phyloP scores from a whole-genome alignment of 768 basidiomycete genomes.

The Agrocybe chaxingu region DNA sequence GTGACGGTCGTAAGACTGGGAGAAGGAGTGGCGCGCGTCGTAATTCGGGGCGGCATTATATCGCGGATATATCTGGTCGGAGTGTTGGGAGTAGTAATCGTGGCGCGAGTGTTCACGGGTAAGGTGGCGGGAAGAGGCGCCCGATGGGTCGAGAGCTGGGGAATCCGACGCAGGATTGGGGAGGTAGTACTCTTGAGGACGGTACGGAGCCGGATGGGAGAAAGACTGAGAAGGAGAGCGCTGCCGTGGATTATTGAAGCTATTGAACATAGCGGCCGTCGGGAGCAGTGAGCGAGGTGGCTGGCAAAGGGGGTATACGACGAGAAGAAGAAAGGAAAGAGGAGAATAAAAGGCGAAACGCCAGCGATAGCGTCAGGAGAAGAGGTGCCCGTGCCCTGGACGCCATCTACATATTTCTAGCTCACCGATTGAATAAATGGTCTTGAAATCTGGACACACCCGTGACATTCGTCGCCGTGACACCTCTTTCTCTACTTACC shows the following conservation, averaged over 20 bases:
- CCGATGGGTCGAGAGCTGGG: neutral
- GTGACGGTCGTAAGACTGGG: neutral
- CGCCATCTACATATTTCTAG: too few relatives aligned
- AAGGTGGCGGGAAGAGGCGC: slow-evolving; percentile 2
- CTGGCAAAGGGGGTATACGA: neutral
- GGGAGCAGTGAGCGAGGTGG: neutral
- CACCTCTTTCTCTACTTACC: too few relatives aligned
- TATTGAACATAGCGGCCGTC: slow-evolving; percentile 1
- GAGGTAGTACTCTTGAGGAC: slow-evolving; percentile 9
- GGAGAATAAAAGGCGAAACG: neutral
- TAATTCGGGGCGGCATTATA: neutral
- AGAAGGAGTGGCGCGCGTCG: slow-evolving; percentile 2
- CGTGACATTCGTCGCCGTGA: too few relatives aligned
- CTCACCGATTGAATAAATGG: too few relatives aligned
- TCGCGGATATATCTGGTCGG: neutral
- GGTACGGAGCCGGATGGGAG: slow-evolving; percentile 9
- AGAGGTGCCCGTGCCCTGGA: neutral
- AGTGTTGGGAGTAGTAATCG: neutral
- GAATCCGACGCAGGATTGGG: neutral
- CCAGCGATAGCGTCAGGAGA: neutral
- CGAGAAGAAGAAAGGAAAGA: neutral
- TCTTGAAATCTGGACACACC: too few relatives aligned
- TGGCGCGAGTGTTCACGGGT: neutral
- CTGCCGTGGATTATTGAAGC: slow-evolving; percentile 6
- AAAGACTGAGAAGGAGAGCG: slow-evolving; percentile 8